Evolutionary conservation across 2,329 filamentous ascomycete genomes (phyloP).

Genomic region (Neofusicoccum laricinum): DNA sequence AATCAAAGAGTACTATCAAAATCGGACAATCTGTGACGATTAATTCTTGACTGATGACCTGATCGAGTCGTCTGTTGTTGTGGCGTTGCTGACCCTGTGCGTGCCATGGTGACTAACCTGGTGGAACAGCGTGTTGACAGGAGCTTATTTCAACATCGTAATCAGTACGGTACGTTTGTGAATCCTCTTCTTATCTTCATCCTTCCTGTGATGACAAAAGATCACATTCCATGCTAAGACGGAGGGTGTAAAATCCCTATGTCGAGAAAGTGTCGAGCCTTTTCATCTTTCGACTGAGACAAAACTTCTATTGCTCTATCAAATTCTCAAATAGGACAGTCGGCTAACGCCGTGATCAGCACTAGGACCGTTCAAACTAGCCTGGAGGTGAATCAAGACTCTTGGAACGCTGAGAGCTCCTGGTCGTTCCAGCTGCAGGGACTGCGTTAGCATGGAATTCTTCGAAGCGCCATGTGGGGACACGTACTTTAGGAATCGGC

Average conservation of each 20-base stretch:
- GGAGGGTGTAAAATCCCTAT: conserved; percentile 22
- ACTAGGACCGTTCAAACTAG: too few relatives aligned
- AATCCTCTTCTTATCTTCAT: neutral
- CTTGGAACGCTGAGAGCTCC: conserved; percentile 16
- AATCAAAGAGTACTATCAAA: conserved; percentile 17
- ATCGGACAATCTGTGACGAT: conserved; percentile 18
- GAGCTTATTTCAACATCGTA: neutral
- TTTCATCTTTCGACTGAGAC: conserved; percentile 25
- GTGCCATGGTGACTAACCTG: neutral
- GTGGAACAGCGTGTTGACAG: neutral
- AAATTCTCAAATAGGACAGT: neutral
- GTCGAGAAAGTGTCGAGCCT: conserved; percentile 20
- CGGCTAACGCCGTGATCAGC: conserved; percentile 4
- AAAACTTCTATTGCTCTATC: conserved; percentile 4
- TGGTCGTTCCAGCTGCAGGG: conserved; percentile 19
- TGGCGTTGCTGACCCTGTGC: neutral
- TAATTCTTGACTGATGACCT: conserved; percentile 8
- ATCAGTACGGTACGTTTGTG: neutral
- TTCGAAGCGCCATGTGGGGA: neutral
- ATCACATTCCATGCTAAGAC: conserved; percentile 29
- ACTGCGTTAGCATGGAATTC: neutral
- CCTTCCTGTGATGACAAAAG: conserved; percentile 23
- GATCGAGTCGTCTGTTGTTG: neutral
- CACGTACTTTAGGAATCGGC: conserved; percentile 68
- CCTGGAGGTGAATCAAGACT: neutral